These are phyloP conservation scores for Myxozyma sirexii DNA, from an alignment of 805 yeast species.

Conservation along the genomic window DNA sequence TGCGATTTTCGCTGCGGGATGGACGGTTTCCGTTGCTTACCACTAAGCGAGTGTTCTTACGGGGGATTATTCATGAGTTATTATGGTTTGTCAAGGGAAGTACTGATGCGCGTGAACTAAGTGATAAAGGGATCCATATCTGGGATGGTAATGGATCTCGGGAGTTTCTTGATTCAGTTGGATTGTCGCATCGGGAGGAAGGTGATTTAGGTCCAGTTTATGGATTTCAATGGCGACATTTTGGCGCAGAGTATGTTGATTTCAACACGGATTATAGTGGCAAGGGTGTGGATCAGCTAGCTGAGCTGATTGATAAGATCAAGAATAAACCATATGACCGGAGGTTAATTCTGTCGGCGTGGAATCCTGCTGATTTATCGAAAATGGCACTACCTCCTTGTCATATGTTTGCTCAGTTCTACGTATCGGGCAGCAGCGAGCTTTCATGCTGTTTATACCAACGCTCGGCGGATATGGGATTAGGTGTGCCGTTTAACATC, in stretches of 20 bases:
- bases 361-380: slow-evolving; percentile 96
- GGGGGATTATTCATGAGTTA: slow-evolving; percentile 83
- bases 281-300: slow-evolving; percentile 87
- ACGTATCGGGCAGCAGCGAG: slow-evolving; percentile 63
- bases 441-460: slow-evolving; percentile 90
- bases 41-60: slow-evolving; percentile 87
- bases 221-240: slow-evolving; percentile 99
- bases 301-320: slow-evolving; percentile 73
- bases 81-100: slow-evolving; percentile 91
- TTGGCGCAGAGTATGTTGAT: slow-evolving; percentile 88
- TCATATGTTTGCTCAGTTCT: slow-evolving; percentile 94
- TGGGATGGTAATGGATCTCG: slow-evolving; percentile 99
- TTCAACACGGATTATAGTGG: slow-evolving; percentile 87
- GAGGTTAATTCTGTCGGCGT: slow-evolving; percentile 90
- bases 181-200: slow-evolving; percentile 75
- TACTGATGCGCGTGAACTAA: slow-evolving; percentile 79
- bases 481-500: slow-evolving; percentile 98
- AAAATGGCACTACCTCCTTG: slow-evolving; percentile 99
- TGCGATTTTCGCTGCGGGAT: slow-evolving; percentile 74
- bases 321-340: slow-evolving; percentile 92
- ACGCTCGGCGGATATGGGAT: slow-evolving; percentile 98
- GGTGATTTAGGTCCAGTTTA: slow-evolving; percentile 98
- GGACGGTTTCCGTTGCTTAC: slow-evolving; percentile 85
- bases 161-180: slow-evolving; percentile 82
- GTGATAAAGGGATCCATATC: slow-evolving; percentile 87